phyloP scores from a whole-genome alignment of 1,284 basidiomycete genomes.

The Chondrostereum purpureum region DNA sequence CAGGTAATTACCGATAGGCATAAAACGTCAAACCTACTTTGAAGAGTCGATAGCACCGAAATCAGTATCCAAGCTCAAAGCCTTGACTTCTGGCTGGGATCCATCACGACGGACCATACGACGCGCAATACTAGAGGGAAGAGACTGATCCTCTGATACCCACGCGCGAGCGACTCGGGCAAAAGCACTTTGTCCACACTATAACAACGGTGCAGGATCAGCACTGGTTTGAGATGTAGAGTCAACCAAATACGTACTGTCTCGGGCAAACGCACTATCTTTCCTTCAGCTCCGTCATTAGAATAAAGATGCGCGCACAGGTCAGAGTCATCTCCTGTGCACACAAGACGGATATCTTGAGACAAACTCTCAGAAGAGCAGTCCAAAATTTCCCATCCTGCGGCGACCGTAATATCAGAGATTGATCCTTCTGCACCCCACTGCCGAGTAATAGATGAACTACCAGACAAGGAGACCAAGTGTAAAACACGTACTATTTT shows the following conservation, averaged over 20 bases:
- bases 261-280: slow-evolving; percentile 46
- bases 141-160: slow-evolving; percentile 34
- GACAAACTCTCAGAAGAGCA: slow-evolving; percentile 32
- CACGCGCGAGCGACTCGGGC: slow-evolving; percentile 40
- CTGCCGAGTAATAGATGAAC: too few species aligned
- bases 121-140: slow-evolving; percentile 26
- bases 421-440: slow-evolving; percentile 38
- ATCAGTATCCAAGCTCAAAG: slow-evolving; percentile 35
- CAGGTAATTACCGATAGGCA: background rate
- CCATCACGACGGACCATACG: slow-evolving; percentile 30
- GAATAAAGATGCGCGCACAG: slow-evolving; percentile 40
- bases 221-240: background rate
- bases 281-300: slow-evolving; percentile 35
- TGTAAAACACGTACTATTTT: slow-evolving; percentile 29
- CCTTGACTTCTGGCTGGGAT: slow-evolving; percentile 30
- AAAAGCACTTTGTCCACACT: slow-evolving; percentile 46
- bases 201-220: background rate
- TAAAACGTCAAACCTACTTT: slow-evolving; percentile 23
- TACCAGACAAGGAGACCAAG: background rate
- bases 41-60: slow-evolving; percentile 30
- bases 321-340: slow-evolving; percentile 24
- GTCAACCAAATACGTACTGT: slow-evolving; percentile 26
- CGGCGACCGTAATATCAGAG: slow-evolving; percentile 46
- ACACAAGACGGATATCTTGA: slow-evolving; percentile 45
- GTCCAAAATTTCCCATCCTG: slow-evolving; percentile 45